Evolutionary conservation across 2,329 filamentous ascomycete species (phyloP).

Genomic region (Beauveria bassiana): DNA sequence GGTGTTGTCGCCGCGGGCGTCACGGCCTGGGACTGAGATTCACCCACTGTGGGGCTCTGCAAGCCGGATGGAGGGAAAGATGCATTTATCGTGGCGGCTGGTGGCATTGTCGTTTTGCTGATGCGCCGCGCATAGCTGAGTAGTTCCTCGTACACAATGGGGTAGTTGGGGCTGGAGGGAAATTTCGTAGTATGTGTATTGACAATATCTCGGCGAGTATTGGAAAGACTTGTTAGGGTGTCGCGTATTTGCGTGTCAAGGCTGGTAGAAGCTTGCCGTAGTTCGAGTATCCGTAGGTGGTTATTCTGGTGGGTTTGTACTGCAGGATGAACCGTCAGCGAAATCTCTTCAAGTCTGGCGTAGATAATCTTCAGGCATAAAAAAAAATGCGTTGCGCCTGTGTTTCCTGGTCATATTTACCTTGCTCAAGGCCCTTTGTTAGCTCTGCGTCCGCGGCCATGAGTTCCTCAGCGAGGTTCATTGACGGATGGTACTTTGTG

Average conservation of each 20-base stretch:
- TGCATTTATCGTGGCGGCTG: constrained; percentile 42
- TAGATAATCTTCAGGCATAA: neutral
- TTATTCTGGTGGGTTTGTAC: constrained; percentile 72
- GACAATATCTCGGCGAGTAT: constrained; percentile 65
- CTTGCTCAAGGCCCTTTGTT: constrained; percentile 54
- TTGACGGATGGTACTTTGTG: constrained; percentile 71
- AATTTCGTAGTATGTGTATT: constrained; percentile 52
- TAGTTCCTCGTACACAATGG: constrained; percentile 63
- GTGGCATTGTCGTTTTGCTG: constrained; percentile 69
- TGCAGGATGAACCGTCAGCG: constrained; percentile 21
- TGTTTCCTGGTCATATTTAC: constrained; percentile 30
- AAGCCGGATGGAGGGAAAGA: constrained; percentile 22
- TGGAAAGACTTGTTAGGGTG: constrained; percentile 61
- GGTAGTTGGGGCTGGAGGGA: constrained; percentile 41
- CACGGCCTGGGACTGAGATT: constrained; percentile 22
- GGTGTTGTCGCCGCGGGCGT: constrained; percentile 18
- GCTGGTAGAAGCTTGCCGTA: constrained; percentile 56
- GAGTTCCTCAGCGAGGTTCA: constrained; percentile 59
- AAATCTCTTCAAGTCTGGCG: no score
- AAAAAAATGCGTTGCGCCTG: no score
- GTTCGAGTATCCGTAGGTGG: constrained; percentile 56
- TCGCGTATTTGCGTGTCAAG: constrained; percentile 68
- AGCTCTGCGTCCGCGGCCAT: constrained; percentile 63
- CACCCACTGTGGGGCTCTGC: constrained; percentile 25
- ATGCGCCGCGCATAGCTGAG: constrained; percentile 73